Conservation (phyloP, 371 early-diverging fungal genomes). For the Apophysomyces elegans region DNA sequence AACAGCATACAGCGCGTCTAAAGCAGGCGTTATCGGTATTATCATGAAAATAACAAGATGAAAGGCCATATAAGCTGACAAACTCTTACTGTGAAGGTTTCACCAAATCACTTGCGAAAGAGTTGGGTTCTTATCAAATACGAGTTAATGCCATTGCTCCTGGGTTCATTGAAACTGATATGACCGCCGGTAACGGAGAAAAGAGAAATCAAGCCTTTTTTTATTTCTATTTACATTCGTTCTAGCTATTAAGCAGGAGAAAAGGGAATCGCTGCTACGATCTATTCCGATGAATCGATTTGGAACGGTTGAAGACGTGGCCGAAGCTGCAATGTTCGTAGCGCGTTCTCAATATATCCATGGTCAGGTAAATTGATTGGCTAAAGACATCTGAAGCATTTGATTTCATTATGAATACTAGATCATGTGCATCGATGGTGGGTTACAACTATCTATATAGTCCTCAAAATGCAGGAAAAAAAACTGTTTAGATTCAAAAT, state of each 20-base stretch:
- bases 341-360: conserved; percentile 71
- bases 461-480: neutral
- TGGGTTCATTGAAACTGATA: conserved; percentile 88
- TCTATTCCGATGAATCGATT: conserved; percentile 64
- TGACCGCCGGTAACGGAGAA: conserved; percentile 62
- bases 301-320: conserved; percentile 67
- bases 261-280: conserved; percentile 40
- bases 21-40: conserved; percentile 82
- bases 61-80: neutral
- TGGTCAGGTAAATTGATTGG: conserved; percentile 61
- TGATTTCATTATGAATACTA: neutral
- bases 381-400: neutral
- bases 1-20: conserved; percentile 81
- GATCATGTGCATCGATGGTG: neutral
- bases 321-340: conserved; percentile 69
- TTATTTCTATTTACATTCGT: too few species aligned
- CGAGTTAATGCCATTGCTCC: conserved; percentile 87
- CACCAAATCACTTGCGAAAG: conserved; percentile 81
- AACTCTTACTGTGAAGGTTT: conserved; percentile 53
- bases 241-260: conserved; percentile 19
- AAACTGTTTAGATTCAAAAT: too few species aligned
- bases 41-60: neutral
- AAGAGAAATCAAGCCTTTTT: neutral
- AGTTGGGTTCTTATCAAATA: conserved; percentile 74
- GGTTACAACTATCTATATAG: neutral